Conservation (phyloP, 2,329 filamentous ascomycete species). For the Colletotrichum sp. region DNA sequence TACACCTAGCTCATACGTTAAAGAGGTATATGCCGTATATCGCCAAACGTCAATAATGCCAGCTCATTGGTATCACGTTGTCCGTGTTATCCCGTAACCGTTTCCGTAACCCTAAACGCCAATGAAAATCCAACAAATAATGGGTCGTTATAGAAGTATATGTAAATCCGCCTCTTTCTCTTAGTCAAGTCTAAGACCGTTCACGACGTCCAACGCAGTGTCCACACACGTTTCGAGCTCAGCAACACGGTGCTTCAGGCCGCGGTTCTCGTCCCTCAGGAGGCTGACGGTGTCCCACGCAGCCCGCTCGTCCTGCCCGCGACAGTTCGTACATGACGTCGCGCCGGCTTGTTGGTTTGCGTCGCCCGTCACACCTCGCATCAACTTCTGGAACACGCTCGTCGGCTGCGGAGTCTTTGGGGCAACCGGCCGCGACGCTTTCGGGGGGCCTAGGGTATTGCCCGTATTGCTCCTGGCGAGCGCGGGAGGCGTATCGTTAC, state of each 20-base stretch:
- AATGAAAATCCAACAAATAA: not conserved
- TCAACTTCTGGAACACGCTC: slow-evolving; percentile 44
- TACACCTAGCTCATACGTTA: not conserved
- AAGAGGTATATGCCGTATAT: slow-evolving; percentile 1
- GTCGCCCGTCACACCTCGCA: slow-evolving; percentile 47
- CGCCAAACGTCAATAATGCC: slow-evolving; percentile 13
- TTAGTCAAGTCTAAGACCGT: slow-evolving; percentile 53
- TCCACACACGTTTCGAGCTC: slow-evolving; percentile 66
- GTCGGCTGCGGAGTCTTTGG: slow-evolving; percentile 29
- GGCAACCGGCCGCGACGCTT: not conserved
- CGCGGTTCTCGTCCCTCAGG: slow-evolving; percentile 66
- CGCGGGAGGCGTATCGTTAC: slow-evolving; percentile 22
- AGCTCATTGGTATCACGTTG: slow-evolving; percentile 18
- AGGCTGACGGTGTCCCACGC: slow-evolving; percentile 71
- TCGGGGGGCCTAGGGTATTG: not conserved
- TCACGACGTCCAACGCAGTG: slow-evolving; percentile 64
- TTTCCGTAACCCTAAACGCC: slow-evolving; percentile 2
- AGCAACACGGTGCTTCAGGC: slow-evolving; percentile 63
- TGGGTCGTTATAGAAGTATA: not conserved
- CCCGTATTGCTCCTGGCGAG: slow-evolving; percentile 23
- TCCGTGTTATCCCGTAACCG: not conserved
- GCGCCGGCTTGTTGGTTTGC: slow-evolving; percentile 27
- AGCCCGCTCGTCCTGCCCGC: slow-evolving; percentile 61
- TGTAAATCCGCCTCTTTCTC: not conserved
- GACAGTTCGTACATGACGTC: slow-evolving; percentile 58